phyloP scores from a whole-genome alignment of 768 basidiomycete species.

The Sarcodon aspratus region DNA sequence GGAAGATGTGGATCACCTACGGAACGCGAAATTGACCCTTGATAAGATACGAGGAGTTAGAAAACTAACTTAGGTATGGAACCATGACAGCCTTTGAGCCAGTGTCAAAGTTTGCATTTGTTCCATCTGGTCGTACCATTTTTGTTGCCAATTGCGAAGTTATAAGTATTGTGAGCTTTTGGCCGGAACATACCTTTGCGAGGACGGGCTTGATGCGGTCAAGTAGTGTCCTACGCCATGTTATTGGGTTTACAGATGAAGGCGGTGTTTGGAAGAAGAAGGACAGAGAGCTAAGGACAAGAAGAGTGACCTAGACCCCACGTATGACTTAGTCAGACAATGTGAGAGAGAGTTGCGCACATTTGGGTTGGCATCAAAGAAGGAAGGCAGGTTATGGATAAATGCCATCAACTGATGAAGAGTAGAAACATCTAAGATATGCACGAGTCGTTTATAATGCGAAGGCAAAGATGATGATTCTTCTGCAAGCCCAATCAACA shows the following conservation, averaged over 20 bases:
- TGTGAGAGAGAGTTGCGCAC: slow-evolving; percentile 20
- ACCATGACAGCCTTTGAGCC: slow-evolving; percentile 53
- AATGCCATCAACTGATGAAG: slow-evolving; percentile 48
- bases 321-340: slow-evolving; percentile 3
- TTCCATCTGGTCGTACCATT: slow-evolving; percentile 51
- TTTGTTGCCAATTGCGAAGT: slow-evolving; percentile 67
- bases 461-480: slow-evolving; percentile 4
- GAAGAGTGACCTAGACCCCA: slow-evolving; percentile 35
- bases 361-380: slow-evolving; percentile 32
- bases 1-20: slow-evolving; percentile 30
- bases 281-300: slow-evolving; percentile 58
- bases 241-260: slow-evolving; percentile 33
- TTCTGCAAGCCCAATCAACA: not conserved
- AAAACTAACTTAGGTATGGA: slow-evolving; percentile 45
- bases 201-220: not conserved
- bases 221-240: not conserved
- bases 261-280: slow-evolving; percentile 50
- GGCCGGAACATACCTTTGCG: slow-evolving; percentile 3
- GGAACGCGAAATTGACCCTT: not conserved
- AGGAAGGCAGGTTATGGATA: slow-evolving; percentile 37
- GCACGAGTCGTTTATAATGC: slow-evolving; percentile 18
- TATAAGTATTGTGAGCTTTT: slow-evolving; percentile 20
- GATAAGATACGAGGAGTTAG: not conserved
- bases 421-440: slow-evolving; percentile 31
- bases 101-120: slow-evolving; percentile 53